Percentiles rank a stretch among this genome's conserved stretches.
Conservation (phyloP, 1,284 basidiomycete species). For the Lignosus rhinocerotis region DNA sequence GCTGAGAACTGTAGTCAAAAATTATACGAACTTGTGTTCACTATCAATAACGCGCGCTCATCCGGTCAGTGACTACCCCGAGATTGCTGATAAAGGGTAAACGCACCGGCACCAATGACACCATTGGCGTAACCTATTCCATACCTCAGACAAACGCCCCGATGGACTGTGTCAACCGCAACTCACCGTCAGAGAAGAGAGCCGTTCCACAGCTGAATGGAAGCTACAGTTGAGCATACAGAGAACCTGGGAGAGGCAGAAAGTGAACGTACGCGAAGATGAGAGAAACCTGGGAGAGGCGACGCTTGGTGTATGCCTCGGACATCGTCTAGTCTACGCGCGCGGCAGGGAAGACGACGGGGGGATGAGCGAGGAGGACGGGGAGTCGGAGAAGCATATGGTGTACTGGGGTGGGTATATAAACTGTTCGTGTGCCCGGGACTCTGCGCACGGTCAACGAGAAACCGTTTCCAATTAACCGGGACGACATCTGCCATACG, state of each 20-base stretch:
- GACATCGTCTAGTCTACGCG: slow-evolving; percentile 24
- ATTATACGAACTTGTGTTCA: slow-evolving; percentile 59
- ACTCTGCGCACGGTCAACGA: neutral
- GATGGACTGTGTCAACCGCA: neutral
- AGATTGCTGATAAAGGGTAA: neutral
- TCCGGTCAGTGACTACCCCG: neutral
- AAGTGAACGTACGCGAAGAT: slow-evolving; percentile 70
- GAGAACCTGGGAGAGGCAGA: neutral
- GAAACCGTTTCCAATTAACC: neutral
- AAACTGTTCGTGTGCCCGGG: neutral
- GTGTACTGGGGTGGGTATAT: slow-evolving; percentile 7
- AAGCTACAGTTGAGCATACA: neutral
- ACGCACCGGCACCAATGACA: slow-evolving; percentile 73
- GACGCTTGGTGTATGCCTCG: slow-evolving; percentile 20
- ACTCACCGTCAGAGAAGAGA: slow-evolving; percentile 80
- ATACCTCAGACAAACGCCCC: neutral
- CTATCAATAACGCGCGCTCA: slow-evolving; percentile 33
- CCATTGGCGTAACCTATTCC: slow-evolving; percentile 76
- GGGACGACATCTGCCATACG: slow-evolving; percentile 8
- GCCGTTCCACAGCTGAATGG: slow-evolving; percentile 74
- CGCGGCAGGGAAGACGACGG: slow-evolving; percentile 19
- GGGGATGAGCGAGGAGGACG: slow-evolving; percentile 12
- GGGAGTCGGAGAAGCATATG: slow-evolving; percentile 10
- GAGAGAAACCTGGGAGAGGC: slow-evolving; percentile 60
- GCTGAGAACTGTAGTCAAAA: neutral